Percentiles rank a stretch among this genome's conserved stretches.
Evolutionary conservation across 2,329 filamentous ascomycete species (phyloP).

Genomic region (Fusarium nodosum): DNA sequence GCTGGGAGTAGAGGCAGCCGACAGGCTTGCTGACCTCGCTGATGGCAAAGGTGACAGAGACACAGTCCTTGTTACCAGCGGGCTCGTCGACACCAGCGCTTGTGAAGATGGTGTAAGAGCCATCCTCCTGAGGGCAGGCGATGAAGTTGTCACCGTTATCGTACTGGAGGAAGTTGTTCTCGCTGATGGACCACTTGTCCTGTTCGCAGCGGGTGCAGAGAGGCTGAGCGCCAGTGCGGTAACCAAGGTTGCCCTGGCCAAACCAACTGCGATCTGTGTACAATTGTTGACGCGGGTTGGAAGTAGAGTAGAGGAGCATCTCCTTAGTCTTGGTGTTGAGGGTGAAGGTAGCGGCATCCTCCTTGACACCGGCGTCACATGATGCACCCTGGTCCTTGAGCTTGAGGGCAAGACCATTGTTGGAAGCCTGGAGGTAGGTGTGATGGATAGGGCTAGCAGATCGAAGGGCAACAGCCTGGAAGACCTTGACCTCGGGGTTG

Average conservation of each 20-base stretch:
- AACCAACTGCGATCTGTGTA: no score
- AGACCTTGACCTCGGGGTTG: constrained; percentile 48
- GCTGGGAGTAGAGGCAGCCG: constrained; percentile 55
- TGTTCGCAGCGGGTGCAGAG: constrained; percentile 60
- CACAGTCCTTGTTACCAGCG: constrained; percentile 56
- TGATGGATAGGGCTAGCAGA: constrained; percentile 65
- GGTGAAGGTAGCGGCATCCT: constrained; percentile 64
- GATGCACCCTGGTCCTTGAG: constrained; percentile 61
- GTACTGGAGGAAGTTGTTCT: constrained; percentile 61
- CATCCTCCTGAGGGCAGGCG: constrained; percentile 63
- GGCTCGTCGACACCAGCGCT: constrained; percentile 52
- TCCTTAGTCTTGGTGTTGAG: constrained; percentile 58
- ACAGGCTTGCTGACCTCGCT: constrained; percentile 51
- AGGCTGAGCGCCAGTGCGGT: constrained; percentile 61
- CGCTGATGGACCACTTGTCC: constrained; percentile 62
- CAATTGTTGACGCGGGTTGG: constrained; percentile 55
- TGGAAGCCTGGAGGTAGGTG: constrained; percentile 59
- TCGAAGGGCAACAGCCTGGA: constrained; percentile 64
- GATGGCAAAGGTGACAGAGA: constrained; percentile 56
- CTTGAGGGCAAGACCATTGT: constrained; percentile 60
- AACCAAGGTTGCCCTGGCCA: constrained; percentile 65
- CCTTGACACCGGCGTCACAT: constrained; percentile 58
- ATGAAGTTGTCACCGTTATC: constrained; percentile 58
- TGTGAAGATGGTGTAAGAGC: constrained; percentile 60
- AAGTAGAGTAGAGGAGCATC: constrained; percentile 61